phyloP scores from a whole-genome alignment of 176 grass and related monocot species.

The Oryza glumipatula region DNA sequence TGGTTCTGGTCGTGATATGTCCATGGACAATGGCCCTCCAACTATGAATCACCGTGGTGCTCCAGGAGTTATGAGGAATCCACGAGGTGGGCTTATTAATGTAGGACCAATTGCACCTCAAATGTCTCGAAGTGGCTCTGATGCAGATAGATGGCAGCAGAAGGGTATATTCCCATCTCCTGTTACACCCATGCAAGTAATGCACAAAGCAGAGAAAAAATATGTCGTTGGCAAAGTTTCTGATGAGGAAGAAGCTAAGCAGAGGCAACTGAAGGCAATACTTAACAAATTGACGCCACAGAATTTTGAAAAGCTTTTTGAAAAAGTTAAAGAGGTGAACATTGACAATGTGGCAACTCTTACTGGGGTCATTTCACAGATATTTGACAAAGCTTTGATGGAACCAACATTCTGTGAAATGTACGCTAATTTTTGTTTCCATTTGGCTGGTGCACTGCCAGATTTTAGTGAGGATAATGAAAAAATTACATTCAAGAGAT shows the following conservation, averaged over 20 bases:
- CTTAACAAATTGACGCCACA: conserved; percentile 95
- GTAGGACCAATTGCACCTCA: conserved; percentile 55
- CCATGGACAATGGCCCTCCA: conserved; percentile 52
- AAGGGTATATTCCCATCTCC: conserved; percentile 84
- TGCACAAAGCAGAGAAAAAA: conserved; percentile 88
- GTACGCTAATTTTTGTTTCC: conserved; percentile 87
- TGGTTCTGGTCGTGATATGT: conserved; percentile 68
- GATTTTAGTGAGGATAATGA: conserved; percentile 78
- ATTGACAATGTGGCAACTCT: conserved; percentile 78
- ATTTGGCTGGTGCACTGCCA: conserved; percentile 68
- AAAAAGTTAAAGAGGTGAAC: conserved; percentile 75
- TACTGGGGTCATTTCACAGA: conserved; percentile 85
- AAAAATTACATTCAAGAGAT: conserved; percentile 90
- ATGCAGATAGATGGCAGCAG: conserved; percentile 92
- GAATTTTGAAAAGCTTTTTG: conserved; percentile 96
- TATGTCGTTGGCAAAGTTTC: conserved; percentile 78
- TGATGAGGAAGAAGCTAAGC: conserved; percentile 75
- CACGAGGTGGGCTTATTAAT: conserved; percentile 49
- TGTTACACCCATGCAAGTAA: conserved; percentile 62
- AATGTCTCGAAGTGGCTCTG: conserved; percentile 60
- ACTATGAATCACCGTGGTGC: conserved; percentile 53
- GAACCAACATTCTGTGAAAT: conserved; percentile 99
- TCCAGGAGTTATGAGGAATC: conserved; percentile 72
- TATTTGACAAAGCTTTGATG: conserved; percentile 98
- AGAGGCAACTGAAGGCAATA: conserved; percentile 82